phyloP scores from a whole-genome alignment of 1,139 yeast genomes.

The Nadsonia commutata region DNA sequence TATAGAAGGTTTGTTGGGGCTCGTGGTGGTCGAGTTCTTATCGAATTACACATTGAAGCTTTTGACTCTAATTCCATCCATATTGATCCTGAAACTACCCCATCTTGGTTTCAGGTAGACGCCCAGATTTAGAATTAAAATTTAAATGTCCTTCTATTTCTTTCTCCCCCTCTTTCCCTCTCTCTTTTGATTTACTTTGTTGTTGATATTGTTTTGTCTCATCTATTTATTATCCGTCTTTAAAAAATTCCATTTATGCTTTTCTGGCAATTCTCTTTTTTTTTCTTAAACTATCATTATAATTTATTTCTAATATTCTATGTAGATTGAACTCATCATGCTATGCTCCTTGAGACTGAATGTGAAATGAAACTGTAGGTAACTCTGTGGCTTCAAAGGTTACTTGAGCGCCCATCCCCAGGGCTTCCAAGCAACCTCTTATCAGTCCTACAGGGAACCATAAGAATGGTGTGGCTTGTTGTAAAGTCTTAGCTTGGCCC shows the following conservation, averaged over 20 bases:
- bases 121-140: too few relatives aligned
- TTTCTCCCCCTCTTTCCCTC: too few relatives aligned
- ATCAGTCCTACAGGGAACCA: conserved; percentile 80
- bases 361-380: conserved; percentile 59
- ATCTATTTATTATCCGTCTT: neutral
- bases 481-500: conserved; percentile 16
- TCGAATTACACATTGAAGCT: conserved; percentile 79
- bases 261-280: neutral
- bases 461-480: conserved; percentile 32
- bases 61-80: conserved; percentile 46
- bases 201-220: too few relatives aligned
- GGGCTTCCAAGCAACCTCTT: conserved; percentile 58
- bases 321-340: conserved; percentile 3
- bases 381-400: conserved; percentile 44
- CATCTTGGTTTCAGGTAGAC: conserved; percentile 36
- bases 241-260: neutral
- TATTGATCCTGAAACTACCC: conserved; percentile 35
- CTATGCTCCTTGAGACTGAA: conserved; percentile 47
- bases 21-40: conserved; percentile 80
- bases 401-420: conserved; percentile 55
- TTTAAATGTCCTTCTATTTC: too few relatives aligned
- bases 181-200: too few relatives aligned
- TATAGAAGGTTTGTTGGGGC: conserved; percentile 88
- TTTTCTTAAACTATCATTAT: neutral
- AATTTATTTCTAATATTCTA: neutral